Base-by-base conservation (phyloP, 2,329 filamentous ascomycete genomes). In the Albifimbria verrucaria region DNA sequence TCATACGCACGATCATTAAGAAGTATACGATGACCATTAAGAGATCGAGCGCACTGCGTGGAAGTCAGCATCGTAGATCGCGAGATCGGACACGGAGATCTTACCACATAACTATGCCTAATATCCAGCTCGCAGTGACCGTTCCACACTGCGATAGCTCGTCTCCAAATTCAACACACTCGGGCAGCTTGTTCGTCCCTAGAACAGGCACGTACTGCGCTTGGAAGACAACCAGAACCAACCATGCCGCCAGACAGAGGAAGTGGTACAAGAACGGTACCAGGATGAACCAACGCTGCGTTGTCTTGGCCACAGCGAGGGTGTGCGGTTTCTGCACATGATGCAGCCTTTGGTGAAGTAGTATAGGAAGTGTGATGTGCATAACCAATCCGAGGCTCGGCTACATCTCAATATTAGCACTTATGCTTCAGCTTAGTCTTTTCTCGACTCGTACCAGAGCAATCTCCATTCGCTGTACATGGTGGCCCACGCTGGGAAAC, bases 21-120 rank as follows among this genome's bases (percentile, higher is more conserved):
- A n/a, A n/a, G n/a, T n/a, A n/a, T n/a, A n/a, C n/a, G n/a, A n/a
- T n/a, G n/a, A n/a, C n/a, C n/a, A n/a, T n/a, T n/a, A n/a, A n/a
- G n/a, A n/a, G n/a, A n/a, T n/a, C n/a, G n/a, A n/a, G n/a, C n/a
- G n/a, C n/a, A n/a, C n/a, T n/a, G n/a, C n/a, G n/a, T n/a, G n/a
- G n/a, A n/a, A n/a, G n/a, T n/a, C n/a, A n/a, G n/a, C n/a, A n/a
- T n/a, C n/a, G n/a, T n/a, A n/a, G n/a, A n/a, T n/a, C n/a, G n/a
- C n/a, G n/a, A n/a, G n/a, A n/a, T n/a, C n/a, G n/a, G n/a, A n/a
- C 32, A 39, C 12, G 32, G 12, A 39, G 12, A 12, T 12, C 32
- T 45, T 32, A 51, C 50, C 50, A 51, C 20, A 46, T 32, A 10
- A 51, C n/a, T 22, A 51, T 51, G 15, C 41, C 50, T 17, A 51